Percentiles rank a stretch among this genome's conserved stretches.
These are phyloP conservation scores for Rhodamnia rubescens DNA, from an alignment of 345 rosid genomes.

Conservation along the genomic window DNA sequence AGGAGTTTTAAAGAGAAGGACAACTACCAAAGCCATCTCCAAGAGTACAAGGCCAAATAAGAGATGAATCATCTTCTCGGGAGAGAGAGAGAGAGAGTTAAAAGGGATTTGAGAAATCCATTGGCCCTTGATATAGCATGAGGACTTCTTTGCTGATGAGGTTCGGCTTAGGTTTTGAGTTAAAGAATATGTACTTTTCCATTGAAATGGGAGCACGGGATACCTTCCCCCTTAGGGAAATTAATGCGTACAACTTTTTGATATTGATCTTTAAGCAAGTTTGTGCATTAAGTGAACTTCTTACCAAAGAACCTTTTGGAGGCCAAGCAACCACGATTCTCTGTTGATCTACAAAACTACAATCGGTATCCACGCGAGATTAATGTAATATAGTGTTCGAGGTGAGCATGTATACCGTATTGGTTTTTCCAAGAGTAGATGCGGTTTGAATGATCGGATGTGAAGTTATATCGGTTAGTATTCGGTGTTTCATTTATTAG, in stretches of 20 bases:
- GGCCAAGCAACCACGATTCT: not conserved
- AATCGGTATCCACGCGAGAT: not conserved
- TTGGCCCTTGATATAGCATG: not conserved
- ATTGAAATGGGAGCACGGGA: not conserved
- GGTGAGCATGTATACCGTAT: not conserved
- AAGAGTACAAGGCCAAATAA: constrained; percentile 19
- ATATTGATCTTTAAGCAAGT: not conserved
- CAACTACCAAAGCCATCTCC: constrained; percentile 23
- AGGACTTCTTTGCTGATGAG: not conserved
- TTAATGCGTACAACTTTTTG: not conserved
- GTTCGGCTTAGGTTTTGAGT: not conserved
- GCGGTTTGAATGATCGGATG: not conserved
- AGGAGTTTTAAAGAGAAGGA: constrained; percentile 24
- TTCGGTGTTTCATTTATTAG: not conserved
- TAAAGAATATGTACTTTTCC: not conserved
- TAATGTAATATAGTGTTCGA: not conserved
- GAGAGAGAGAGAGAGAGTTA: not conserved
- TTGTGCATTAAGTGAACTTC: not conserved
- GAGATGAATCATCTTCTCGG: constrained; percentile 22
- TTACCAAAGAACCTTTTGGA: not conserved
- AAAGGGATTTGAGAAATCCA: not conserved
- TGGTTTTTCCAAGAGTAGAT: not conserved
- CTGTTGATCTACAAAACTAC: not conserved
- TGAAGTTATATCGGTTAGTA: not conserved
- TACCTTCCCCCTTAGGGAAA: not conserved